A percentile compares a stretch with the other conserved stretches of the same genome.
These are phyloP conservation scores for Pterocarpus macrocarpus DNA, from an alignment of 306 rosid species.

Conservation along the genomic window DNA sequence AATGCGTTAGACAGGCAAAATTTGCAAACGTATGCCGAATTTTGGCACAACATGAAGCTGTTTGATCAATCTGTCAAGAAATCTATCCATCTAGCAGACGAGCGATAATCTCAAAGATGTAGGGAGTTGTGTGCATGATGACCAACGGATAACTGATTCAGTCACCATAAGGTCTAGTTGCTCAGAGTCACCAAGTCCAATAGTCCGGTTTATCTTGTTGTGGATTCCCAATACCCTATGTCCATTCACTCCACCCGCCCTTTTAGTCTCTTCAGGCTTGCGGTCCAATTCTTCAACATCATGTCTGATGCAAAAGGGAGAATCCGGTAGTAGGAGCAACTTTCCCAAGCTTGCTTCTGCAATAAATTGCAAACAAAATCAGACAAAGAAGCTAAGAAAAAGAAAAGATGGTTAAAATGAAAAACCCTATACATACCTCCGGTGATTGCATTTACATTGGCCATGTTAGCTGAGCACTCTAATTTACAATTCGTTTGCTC, in stretches of 20 bases:
- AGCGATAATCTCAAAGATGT: slow-evolving; percentile 83
- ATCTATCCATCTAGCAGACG: slow-evolving; percentile 62
- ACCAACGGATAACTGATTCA: slow-evolving; percentile 91
- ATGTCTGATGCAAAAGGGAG: slow-evolving; percentile 52
- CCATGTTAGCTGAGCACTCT: slow-evolving; percentile 56
- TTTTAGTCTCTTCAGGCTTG: slow-evolving; percentile 60
- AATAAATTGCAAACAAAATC: slow-evolving; percentile 36
- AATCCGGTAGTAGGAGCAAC: slow-evolving; percentile 63
- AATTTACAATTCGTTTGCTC: slow-evolving; percentile 62
- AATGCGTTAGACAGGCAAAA: slow-evolving; percentile 46
- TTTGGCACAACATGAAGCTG: slow-evolving; percentile 44
- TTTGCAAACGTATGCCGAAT: slow-evolving; percentile 31
- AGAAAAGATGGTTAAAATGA: slow-evolving; percentile 6
- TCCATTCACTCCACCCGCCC: slow-evolving; percentile 63
- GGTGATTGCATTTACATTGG: slow-evolving; percentile 55
- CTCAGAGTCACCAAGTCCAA: slow-evolving; percentile 85
- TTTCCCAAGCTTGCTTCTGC: slow-evolving; percentile 66
- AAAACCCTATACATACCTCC: slow-evolving; percentile 56
- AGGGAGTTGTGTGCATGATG: slow-evolving; percentile 83
- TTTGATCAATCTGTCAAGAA: slow-evolving; percentile 18
- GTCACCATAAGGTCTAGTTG: slow-evolving; percentile 82
- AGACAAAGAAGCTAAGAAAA: slow-evolving; percentile 12
- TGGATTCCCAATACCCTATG: slow-evolving; percentile 66
- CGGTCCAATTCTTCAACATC: slow-evolving; percentile 47
- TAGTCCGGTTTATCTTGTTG: slow-evolving; percentile 84